Evolutionary conservation across 192 early-diverging fungal genomes (phyloP), one percentile per base, ranked within the genome.

Genomic region (Pilaira anomala): DNA sequence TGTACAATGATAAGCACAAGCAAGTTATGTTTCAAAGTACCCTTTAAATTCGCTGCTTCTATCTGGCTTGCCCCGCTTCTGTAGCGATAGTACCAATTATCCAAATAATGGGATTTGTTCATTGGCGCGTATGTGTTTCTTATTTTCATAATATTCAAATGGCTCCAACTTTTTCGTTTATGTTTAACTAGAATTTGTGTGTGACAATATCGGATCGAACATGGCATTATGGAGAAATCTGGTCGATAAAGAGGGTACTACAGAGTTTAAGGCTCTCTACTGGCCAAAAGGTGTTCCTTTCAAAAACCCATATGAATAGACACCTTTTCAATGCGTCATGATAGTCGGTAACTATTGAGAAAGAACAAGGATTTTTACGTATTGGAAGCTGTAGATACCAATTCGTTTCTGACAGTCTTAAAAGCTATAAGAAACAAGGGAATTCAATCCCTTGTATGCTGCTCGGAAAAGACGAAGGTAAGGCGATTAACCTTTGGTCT

Each of bases 401-500:
- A 39, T 16, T 8, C 33, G 9, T 56, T 56, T 21, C 54, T 30
- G 7, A 39, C 33, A 39, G 39, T 30, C n/a, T 12, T 39, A 21
- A 40, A 39, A 21, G 3, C 33, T 16, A 56, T 56, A 33, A 3
- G 13, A 56, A 0, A 53, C 1, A 29, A 30, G 22, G 25, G 25
- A 4, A 53, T 53, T 53, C 0, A 53, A 30, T 26, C 14, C 14
- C 28, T 29, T 21, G 28, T 53, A 30, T 2, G 28, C 8, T 53
- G 51, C 51, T 25, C 28, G 51, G 54, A 56, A 18, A 56, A 56
- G 54, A 30, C 54, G 7, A 56, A 56, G 54, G 54, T 56, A 56
- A 56, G 39, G 14, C 29, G 3, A 39, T 56, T 39, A 16, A 24
- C 33, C 39, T 56, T 16, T 39, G n/a, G 33, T n/a, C 54, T 33